phyloP scores from a whole-genome alignment of 2,329 filamentous ascomycete species.

The Myriosclerotinia curreyana region DNA sequence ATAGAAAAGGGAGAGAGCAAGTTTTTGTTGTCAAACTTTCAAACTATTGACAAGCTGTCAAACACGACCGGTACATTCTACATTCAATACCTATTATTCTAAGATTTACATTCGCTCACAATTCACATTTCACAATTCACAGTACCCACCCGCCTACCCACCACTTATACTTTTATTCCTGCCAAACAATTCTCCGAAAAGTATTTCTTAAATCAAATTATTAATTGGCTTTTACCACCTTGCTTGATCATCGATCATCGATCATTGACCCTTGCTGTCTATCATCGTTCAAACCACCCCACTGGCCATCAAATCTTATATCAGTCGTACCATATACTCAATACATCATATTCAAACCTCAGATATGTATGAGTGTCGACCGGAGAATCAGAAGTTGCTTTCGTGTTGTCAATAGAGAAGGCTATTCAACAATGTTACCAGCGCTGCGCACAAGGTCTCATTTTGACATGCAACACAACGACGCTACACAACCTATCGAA shows the following conservation, averaged over 20 bases:
- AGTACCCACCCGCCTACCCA: neutral
- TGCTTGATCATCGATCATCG: constrained; percentile 15
- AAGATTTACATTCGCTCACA: too few species aligned
- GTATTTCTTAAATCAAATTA: constrained; percentile 1
- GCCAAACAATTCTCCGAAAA: constrained; percentile 1
- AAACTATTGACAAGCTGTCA: too few species aligned
- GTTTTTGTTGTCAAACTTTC: too few species aligned
- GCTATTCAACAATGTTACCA: constrained; percentile 19
- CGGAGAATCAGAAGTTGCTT: constrained; percentile 11
- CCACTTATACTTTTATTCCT: constrained; percentile 7
- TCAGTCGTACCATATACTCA: constrained; percentile 1
- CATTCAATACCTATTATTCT: too few species aligned
- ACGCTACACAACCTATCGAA: constrained; percentile 23
- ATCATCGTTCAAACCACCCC: neutral
- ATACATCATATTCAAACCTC: neutral
- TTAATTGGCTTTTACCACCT: constrained; percentile 13
- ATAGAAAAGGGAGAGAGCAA: neutral
- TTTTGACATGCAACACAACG: constrained; percentile 20
- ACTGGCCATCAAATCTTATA: neutral
- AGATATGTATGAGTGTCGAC: constrained; percentile 21
- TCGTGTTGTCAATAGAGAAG: constrained; percentile 12
- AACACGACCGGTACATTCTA: neutral
- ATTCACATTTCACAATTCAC: neutral
- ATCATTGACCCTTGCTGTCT: constrained; percentile 9
- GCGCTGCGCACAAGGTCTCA: constrained; percentile 21